Conservation (phyloP, 1,139 yeast genomes). For the Zygoascus meyerae region DNA sequence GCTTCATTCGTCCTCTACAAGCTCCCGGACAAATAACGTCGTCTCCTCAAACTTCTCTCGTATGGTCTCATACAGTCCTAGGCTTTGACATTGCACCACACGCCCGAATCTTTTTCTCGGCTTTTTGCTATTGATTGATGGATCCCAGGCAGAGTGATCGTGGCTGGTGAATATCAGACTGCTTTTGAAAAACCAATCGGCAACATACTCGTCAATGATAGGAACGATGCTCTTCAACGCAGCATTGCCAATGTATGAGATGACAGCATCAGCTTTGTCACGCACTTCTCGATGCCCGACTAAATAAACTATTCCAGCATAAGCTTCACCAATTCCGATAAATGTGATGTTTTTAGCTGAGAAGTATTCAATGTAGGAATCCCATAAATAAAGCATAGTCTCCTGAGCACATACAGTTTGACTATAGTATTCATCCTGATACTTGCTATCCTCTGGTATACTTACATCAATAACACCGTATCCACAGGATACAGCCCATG, state of each 20-base stretch:
- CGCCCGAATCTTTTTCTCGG: slow-evolving; percentile 91
- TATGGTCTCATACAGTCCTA: slow-evolving; percentile 70
- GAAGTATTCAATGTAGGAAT: slow-evolving; percentile 76
- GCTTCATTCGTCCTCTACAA: slow-evolving; percentile 25
- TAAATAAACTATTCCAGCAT: slow-evolving; percentile 79
- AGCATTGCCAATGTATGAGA: slow-evolving; percentile 63
- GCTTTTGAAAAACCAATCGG: slow-evolving; percentile 88
- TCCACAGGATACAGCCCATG: slow-evolving; percentile 47
- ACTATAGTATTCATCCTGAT: slow-evolving; percentile 13
- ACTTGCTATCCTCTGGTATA: slow-evolving; percentile 46
- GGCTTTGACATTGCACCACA: slow-evolving; percentile 60
- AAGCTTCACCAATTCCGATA: slow-evolving; percentile 87
- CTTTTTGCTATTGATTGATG: slow-evolving; percentile 50
- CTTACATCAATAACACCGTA: slow-evolving; percentile 82
- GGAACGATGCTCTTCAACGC: slow-evolving; percentile 73
- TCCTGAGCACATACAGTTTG: slow-evolving; percentile 15
- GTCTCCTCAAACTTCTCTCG: slow-evolving; percentile 84
- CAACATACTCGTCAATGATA: slow-evolving; percentile 77
- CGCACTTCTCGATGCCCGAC: slow-evolving; percentile 67
- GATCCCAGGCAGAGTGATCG: slow-evolving; percentile 72
- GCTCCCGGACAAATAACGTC: slow-evolving; percentile 72
- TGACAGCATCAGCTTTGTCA: slow-evolving; percentile 66
- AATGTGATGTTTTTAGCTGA: slow-evolving; percentile 66
- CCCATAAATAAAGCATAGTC: slow-evolving; percentile 66
- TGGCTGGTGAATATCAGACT: slow-evolving; percentile 75